phyloP scores from a whole-genome alignment of 1,284 basidiomycete species.

The Moesziomyces antarcticus region DNA sequence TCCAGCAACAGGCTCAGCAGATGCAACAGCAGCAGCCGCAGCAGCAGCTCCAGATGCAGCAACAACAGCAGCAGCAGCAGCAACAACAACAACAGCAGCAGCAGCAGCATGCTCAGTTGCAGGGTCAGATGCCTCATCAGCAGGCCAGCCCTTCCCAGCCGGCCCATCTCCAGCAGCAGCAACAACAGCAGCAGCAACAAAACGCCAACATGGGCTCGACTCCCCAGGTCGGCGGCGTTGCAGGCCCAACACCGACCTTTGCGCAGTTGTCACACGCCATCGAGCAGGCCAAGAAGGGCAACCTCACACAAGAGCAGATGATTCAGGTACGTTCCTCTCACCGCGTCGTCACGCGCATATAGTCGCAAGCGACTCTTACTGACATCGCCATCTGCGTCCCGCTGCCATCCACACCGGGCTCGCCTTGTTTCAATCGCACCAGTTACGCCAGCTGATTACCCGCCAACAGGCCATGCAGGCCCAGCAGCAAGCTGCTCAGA shows the following conservation, averaged over 20 bases:
- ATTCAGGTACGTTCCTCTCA: conserved; percentile 29
- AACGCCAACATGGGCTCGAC: conserved; percentile 17
- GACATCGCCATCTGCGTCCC: not conserved
- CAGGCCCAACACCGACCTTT: conserved; percentile 33
- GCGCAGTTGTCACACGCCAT: conserved; percentile 49
- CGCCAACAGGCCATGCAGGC: conserved; percentile 52
- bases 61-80: conserved; percentile 8
- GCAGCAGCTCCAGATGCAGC: conserved; percentile 20
- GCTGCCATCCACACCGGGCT: not conserved
- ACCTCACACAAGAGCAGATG: conserved; percentile 49
- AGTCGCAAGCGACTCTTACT: no score
- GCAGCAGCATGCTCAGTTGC: conserved; percentile 35
- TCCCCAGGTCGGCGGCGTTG: conserved; percentile 19
- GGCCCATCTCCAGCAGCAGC: conserved; percentile 34
- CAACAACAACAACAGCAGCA: conserved; percentile 13
- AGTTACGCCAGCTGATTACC: conserved; percentile 49
- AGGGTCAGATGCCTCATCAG: conserved; percentile 27
- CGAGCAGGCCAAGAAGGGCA: conserved; percentile 51
- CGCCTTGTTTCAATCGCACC: not conserved
- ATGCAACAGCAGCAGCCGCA: conserved; percentile 21
- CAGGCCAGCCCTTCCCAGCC: conserved; percentile 26
- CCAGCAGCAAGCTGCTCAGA: conserved; percentile 50
- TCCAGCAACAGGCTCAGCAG: conserved; percentile 22
- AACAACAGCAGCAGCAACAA: conserved; percentile 29
- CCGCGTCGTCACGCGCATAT: no score